A percentile compares a stretch with the other conserved stretches of the same genome.
phyloP scores from a whole-genome alignment of 83 land plant species.

The Thuja plicata region DNA sequence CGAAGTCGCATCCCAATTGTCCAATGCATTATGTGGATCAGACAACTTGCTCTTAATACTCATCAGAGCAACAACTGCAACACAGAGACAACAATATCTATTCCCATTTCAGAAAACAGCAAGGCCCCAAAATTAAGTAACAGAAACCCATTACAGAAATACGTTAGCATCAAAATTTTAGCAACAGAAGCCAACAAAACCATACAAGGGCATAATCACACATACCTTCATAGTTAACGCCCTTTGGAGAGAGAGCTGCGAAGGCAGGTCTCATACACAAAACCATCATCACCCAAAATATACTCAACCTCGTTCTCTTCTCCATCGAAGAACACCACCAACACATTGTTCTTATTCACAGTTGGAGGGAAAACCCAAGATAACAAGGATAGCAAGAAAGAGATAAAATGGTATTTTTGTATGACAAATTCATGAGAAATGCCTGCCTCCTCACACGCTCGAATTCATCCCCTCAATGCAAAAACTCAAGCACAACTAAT shows the following conservation, averaged over 20 bases:
- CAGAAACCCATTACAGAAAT: neutral
- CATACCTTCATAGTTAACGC: constrained; percentile 12
- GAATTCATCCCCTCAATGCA: neutral
- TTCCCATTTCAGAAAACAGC: neutral
- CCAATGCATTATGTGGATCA: constrained; percentile 36
- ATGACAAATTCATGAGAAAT: neutral
- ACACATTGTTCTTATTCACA: neutral
- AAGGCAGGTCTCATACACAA: neutral
- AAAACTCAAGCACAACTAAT: no score
- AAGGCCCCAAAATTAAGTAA: neutral
- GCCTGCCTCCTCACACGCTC: neutral
- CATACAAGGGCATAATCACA: neutral
- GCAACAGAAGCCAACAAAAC: neutral
- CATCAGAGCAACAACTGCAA: constrained; percentile 42
- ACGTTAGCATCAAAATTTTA: neutral
- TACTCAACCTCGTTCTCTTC: neutral
- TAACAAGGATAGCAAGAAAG: neutral
- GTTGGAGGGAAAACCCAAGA: neutral
- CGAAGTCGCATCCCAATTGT: constrained; percentile 38
- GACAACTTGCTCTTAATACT: constrained; percentile 5
- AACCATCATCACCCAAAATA: neutral
- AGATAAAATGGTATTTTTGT: neutral
- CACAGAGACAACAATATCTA: neutral
- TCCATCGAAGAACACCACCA: constrained; percentile 3
- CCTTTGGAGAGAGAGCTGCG: constrained; percentile 12